phyloP scores from a whole-genome alignment of 225 moss, liverwort and hornwort species.

The Antitrichia curtipendula region DNA sequence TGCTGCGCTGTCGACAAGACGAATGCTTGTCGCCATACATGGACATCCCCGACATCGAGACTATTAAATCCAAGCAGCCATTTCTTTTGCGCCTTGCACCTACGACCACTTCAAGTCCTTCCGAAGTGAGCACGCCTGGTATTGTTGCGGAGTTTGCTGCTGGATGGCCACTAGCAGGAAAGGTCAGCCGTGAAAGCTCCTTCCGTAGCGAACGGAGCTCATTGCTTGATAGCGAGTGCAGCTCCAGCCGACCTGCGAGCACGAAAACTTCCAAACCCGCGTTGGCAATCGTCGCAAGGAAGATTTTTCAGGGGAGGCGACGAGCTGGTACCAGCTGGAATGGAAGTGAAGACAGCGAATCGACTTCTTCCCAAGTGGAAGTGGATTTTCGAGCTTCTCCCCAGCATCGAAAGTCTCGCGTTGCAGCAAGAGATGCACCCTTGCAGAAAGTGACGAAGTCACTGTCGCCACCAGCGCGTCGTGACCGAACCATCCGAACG shows the following conservation, averaged over 20 bases:
- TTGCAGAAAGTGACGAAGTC: conserved; percentile 1
- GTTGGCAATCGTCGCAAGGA: background rate
- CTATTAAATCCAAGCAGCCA: background rate
- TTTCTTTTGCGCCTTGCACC: background rate
- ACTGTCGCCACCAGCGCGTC: conserved; percentile 1
- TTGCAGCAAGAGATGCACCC: background rate
- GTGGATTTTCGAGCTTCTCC: background rate
- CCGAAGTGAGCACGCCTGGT: background rate
- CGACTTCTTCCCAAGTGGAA: background rate
- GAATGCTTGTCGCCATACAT: background rate
- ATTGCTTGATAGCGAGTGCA: background rate
- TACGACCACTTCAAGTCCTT: background rate
- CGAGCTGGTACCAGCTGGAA: conserved; percentile 1
- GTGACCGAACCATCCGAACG: background rate
- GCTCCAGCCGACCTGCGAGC: background rate
- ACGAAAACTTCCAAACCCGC: background rate
- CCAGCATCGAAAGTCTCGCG: background rate
- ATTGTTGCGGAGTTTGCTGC: background rate
- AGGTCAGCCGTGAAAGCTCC: background rate
- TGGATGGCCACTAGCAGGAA: conserved; percentile 10
- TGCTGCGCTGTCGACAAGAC: background rate
- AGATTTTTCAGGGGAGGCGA: background rate
- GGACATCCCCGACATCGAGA: background rate
- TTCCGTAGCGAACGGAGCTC: background rate
- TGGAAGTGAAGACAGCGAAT: conserved; percentile 14